A percentile compares a stretch with the other conserved stretches of the same genome.
phyloP scores from a whole-genome alignment of 1,284 basidiomycete genomes.

The Ustilago curta region DNA sequence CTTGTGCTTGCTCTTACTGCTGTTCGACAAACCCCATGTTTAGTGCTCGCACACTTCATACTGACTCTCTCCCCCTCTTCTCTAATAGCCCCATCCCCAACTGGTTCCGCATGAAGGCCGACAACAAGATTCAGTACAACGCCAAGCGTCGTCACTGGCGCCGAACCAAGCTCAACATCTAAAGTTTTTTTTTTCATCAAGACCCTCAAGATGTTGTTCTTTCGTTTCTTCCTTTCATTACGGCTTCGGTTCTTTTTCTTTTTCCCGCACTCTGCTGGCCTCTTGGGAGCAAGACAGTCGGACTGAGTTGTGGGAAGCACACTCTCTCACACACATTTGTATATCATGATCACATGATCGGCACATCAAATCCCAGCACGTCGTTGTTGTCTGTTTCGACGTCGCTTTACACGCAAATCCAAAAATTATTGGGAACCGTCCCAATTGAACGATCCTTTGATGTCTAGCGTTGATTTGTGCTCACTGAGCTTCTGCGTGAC shows the following conservation, averaged over 20 bases:
- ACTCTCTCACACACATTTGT: too few relatives aligned
- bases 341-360: too few relatives aligned
- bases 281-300: not conserved
- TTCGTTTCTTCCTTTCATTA: not conserved
- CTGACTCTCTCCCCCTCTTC: conserved; percentile 13
- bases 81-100: conserved; percentile 86
- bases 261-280: not conserved
- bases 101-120: conserved; percentile 98
- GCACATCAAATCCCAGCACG: too few relatives aligned
- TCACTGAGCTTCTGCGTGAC: too few relatives aligned
- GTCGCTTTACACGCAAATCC: too few relatives aligned
- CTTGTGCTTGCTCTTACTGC: not conserved
- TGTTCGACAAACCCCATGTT: not conserved
- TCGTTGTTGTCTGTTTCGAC: too few relatives aligned
- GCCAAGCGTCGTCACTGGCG: conserved; percentile 68
- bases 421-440: too few relatives aligned
- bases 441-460: too few relatives aligned
- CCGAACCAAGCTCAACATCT: conserved; percentile 68
- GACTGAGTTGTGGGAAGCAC: too few relatives aligned
- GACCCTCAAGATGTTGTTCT: conserved; percentile 5
- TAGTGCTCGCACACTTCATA: not conserved
- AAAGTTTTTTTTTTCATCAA: conserved; percentile 30
- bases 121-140: conserved; percentile 88
- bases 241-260: not conserved
- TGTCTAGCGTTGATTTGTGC: too few relatives aligned